Evolutionary conservation across 495 filamentous ascomycete genomes (phyloP).

Genomic region (Aspergillus mulundensis): DNA sequence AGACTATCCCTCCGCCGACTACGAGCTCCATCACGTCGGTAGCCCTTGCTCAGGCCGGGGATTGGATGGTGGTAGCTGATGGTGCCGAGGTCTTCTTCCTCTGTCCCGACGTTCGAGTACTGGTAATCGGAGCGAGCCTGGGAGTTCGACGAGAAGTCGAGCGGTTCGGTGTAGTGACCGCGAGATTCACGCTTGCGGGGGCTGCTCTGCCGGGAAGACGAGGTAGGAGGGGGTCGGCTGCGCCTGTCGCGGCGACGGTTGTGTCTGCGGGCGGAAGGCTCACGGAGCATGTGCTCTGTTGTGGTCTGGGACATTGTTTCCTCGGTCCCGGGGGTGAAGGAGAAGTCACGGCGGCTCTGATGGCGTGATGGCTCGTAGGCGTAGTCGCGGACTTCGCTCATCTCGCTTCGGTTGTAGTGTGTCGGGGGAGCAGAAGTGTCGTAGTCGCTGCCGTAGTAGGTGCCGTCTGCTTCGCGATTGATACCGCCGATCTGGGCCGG

Average conservation of each 20-base stretch:
- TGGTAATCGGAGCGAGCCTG: slow-evolving; percentile 43
- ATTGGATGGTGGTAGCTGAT: slow-evolving; percentile 79
- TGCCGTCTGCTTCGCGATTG: slow-evolving; percentile 72
- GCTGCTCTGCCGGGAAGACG: slow-evolving; percentile 31
- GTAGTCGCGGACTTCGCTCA: slow-evolving; percentile 47
- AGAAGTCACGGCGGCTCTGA: slow-evolving; percentile 24
- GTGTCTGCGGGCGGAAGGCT: slow-evolving; percentile 34
- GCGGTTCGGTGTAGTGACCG: slow-evolving; percentile 55
- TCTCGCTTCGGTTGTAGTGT: slow-evolving; percentile 49
- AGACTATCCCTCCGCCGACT: slow-evolving; percentile 44
- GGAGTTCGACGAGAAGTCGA: slow-evolving; percentile 45
- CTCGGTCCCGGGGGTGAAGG: slow-evolving; percentile 48
- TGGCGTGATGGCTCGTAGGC: slow-evolving; percentile 29
- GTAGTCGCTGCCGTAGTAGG: slow-evolving; percentile 62
- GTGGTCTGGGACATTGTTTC: slow-evolving; percentile 34
- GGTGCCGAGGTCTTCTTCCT: slow-evolving; percentile 63
- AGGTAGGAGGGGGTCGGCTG: slow-evolving; percentile 16
- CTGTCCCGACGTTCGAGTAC: slow-evolving; percentile 48
- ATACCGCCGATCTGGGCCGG: slow-evolving; percentile 80
- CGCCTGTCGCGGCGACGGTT: slow-evolving; percentile 33
- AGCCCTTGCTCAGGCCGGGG: slow-evolving; percentile 61
- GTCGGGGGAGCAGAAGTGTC: slow-evolving; percentile 47
- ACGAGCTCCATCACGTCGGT: slow-evolving; percentile 41
- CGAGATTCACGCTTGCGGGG: slow-evolving; percentile 36
- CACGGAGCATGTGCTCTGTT: slow-evolving; percentile 43